Conservation (phyloP, 2,329 filamentous ascomycete genomes). For the Zalaria sp. region DNA sequence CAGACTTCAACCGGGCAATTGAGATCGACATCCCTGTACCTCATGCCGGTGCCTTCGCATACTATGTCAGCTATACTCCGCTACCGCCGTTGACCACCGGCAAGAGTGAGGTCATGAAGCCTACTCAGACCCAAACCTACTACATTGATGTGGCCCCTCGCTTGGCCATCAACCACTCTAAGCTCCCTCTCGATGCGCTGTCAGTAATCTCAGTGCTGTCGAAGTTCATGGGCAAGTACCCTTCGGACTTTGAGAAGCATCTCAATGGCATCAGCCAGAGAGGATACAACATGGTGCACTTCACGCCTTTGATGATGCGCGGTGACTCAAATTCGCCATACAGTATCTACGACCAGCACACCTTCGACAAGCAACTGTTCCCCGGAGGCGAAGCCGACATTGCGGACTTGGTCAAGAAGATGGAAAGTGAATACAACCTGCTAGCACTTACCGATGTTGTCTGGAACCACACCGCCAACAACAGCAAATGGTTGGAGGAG, state of each 20-base stretch:
- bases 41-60: constrained; percentile 76
- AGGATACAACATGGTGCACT: constrained; percentile 98
- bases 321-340: constrained; percentile 92
- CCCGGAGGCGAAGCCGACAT: constrained; percentile 76
- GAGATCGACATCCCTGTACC: constrained; percentile 80
- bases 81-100: constrained; percentile 62
- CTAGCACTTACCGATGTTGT: constrained; percentile 91
- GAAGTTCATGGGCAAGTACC: constrained; percentile 95
- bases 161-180: constrained; percentile 57
- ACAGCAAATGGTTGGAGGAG: constrained; percentile 84
- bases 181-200: constrained; percentile 71
- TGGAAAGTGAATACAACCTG: constrained; percentile 74
- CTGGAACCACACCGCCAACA: constrained; percentile 94
- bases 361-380: constrained; percentile 71
- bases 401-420: constrained; percentile 57
- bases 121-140: constrained; percentile 54
- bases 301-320: constrained; percentile 81
- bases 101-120: constrained; percentile 30
- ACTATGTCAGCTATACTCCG: constrained; percentile 84
- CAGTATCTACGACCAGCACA: constrained; percentile 84
- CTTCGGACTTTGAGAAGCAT: constrained; percentile 79
- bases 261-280: constrained; percentile 74
- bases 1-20: constrained; percentile 85
- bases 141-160: constrained; percentile 89
- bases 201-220: constrained; percentile 90